Evolutionary conservation across 805 yeast genomes (phyloP).

Genomic region (Metschnikowia matae): DNA sequence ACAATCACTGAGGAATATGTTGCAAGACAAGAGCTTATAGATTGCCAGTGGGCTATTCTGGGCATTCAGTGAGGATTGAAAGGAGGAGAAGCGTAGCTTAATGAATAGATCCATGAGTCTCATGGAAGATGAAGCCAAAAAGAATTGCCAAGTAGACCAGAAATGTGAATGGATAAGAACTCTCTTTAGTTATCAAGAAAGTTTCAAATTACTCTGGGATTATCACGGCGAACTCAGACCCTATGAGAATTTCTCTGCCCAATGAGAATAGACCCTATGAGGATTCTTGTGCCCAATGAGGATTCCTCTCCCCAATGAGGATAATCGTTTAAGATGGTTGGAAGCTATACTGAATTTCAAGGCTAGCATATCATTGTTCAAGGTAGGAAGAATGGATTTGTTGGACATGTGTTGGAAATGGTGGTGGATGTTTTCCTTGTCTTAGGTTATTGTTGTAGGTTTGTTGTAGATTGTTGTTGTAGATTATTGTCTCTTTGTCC

Average conservation of each 20-base stretch:
- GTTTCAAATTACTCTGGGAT: constrained; percentile 64
- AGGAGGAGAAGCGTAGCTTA: neutral
- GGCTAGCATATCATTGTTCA: constrained; percentile 10
- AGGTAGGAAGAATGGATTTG: constrained; percentile 19
- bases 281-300: too few species aligned
- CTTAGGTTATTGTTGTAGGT: constrained; percentile 74
- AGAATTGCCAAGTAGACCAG: constrained; percentile 46
- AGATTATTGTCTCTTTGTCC: neutral
- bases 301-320: constrained; percentile 56
- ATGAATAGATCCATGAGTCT: constrained; percentile 18
- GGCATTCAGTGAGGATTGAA: neutral
- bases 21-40: constrained; percentile 34
- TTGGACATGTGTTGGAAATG: constrained; percentile 49
- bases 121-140: constrained; percentile 53
- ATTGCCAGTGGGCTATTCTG: constrained; percentile 24
- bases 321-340: constrained; percentile 30
- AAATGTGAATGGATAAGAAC: constrained; percentile 16
- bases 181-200: constrained; percentile 13
- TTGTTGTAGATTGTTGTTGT: constrained; percentile 16
- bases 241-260: too few species aligned
- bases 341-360: constrained; percentile 10
- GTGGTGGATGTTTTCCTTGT: constrained; percentile 77
- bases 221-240: constrained; percentile 55
- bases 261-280: too few species aligned
- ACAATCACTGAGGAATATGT: constrained; percentile 52